Evolutionary conservation across 2,329 filamentous ascomycete genomes (phyloP).

Genomic region (Phialophora macrospora): DNA sequence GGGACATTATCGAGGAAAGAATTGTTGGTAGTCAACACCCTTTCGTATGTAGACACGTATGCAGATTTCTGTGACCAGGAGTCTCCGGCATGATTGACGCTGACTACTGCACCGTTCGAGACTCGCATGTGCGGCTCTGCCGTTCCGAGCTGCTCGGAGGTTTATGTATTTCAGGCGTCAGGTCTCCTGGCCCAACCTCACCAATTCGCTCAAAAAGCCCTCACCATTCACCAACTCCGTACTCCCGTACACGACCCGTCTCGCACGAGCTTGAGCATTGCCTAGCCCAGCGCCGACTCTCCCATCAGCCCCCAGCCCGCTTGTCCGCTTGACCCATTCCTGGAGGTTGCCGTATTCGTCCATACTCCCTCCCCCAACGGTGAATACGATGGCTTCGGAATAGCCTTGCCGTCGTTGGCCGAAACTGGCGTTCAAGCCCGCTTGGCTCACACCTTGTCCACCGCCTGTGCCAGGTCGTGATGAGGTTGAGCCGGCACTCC

Average conservation of each 20-base stretch:
- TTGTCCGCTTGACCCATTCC: constrained; percentile 87
- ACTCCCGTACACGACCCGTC: constrained; percentile 90
- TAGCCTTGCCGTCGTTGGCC: constrained; percentile 89
- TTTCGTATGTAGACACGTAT: background rate
- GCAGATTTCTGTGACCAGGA: background rate
- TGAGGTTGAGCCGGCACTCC: constrained; percentile 67
- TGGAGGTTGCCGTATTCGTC: constrained; percentile 98
- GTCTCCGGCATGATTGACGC: background rate
- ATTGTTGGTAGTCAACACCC: background rate
- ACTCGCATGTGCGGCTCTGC: background rate
- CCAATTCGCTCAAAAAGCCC: constrained; percentile 63
- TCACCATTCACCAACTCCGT: constrained; percentile 72
- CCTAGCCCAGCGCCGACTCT: constrained; percentile 43
- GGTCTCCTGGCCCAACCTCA: constrained; percentile 53
- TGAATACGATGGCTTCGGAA: constrained; percentile 90
- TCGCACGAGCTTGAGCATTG: constrained; percentile 61
- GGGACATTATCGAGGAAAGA: background rate
- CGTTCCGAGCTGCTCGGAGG: too few relatives aligned
- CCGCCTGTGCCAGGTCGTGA: constrained; percentile 37
- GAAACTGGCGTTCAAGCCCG: constrained; percentile 71
- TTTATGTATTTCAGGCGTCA: background rate
- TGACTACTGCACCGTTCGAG: background rate
- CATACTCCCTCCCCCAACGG: constrained; percentile 94
- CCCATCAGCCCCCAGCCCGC: constrained; percentile 58
- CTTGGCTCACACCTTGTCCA: constrained; percentile 45